phyloP scores from a whole-genome alignment of 306 rosid species.

The Corylus americana region DNA sequence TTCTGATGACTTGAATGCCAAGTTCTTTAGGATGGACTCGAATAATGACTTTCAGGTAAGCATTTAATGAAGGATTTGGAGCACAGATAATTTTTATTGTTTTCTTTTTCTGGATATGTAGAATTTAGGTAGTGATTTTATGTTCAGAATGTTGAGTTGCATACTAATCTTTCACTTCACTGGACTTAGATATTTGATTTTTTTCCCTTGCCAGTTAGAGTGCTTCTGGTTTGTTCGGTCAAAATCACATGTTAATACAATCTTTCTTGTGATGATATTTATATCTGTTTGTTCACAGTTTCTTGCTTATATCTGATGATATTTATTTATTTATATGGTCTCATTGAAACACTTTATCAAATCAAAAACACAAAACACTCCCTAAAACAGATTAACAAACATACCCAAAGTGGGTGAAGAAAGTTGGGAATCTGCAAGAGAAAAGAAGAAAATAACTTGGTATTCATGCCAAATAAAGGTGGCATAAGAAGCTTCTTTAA shows the following conservation, averaged over 20 bases:
- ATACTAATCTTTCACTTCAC: neutral
- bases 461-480: no score
- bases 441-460: no score
- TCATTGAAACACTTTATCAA: no score
- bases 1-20: constrained; percentile 38
- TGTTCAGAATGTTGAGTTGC: neutral
- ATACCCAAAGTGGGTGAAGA: neutral
- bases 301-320: no score
- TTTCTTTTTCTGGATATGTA: neutral
- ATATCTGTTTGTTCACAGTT: neutral
- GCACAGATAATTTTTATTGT: neutral
- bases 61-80: constrained; percentile 26
- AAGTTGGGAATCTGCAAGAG: neutral
- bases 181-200: neutral
- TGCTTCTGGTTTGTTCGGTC: neutral
- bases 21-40: constrained; percentile 28
- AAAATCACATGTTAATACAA: neutral
- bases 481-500: no score
- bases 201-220: neutral
- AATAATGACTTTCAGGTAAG: constrained; percentile 50
- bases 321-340: no score
- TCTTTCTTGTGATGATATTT: neutral
- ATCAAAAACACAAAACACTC: no score
- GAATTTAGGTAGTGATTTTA: neutral
- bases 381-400: no score